Evolutionary conservation across 306 rosid genomes (phyloP).

Genomic region (apple (Malus domestica)): DNA sequence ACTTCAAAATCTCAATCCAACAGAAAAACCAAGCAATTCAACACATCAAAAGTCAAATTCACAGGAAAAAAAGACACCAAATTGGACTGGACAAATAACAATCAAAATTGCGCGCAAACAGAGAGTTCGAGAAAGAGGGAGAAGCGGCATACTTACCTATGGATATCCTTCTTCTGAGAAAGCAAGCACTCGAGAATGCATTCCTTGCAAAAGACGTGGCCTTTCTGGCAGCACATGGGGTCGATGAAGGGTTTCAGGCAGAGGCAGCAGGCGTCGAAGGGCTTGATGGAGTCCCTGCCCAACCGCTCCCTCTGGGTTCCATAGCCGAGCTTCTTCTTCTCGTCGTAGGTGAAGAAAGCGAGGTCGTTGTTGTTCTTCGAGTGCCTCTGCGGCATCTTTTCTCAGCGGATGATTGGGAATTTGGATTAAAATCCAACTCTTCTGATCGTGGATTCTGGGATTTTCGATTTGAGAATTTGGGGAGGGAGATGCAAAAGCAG

Average conservation of each 20-base stretch:
- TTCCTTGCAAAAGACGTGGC: conserved; percentile 88
- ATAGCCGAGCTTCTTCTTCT: conserved; percentile 84
- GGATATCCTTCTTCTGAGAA: conserved; percentile 90
- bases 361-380: conserved; percentile 98
- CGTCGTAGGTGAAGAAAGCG: conserved; percentile 97
- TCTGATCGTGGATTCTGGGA: not conserved
- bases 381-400: conserved; percentile 90
- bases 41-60: not conserved
- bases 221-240: conserved; percentile 78
- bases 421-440: not conserved
- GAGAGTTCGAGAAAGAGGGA: not conserved
- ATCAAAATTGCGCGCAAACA: not conserved
- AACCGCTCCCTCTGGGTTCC: conserved; percentile 96
- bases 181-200: conserved; percentile 85
- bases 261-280: conserved; percentile 88
- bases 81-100: not conserved
- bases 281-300: conserved; percentile 88
- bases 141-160: conserved; percentile 38
- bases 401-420: not conserved
- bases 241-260: conserved; percentile 90
- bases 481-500: not conserved
- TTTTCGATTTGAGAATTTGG: not conserved
- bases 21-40: not conserved
- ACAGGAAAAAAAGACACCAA: not conserved
- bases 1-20: not conserved